Conservation (phyloP, 1,284 basidiomycete genomes). For the Tilletia indica region DNA sequence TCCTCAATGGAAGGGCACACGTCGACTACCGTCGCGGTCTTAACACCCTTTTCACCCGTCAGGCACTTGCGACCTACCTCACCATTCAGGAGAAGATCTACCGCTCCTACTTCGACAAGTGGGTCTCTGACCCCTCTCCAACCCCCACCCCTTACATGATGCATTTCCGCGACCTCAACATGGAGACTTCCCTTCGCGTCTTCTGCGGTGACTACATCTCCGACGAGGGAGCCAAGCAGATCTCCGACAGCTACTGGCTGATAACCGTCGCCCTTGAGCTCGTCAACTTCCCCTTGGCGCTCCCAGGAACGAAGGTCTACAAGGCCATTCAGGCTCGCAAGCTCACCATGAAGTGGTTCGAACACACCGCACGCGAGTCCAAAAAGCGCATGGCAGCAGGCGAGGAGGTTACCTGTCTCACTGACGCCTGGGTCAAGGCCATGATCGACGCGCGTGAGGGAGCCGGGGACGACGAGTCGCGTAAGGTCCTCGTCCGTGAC, state of each 20-base stretch:
- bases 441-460: constrained; percentile 64
- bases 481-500: constrained; percentile 64
- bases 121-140: constrained; percentile 50
- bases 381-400: constrained; percentile 82
- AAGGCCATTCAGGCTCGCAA: constrained; percentile 91
- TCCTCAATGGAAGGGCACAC: constrained; percentile 88
- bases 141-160: constrained; percentile 69
- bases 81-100: constrained; percentile 81
- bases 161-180: constrained; percentile 86
- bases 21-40: constrained; percentile 90
- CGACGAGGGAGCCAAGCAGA: constrained; percentile 72
- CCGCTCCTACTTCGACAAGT: constrained; percentile 68
- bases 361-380: constrained; percentile 73
- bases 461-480: constrained; percentile 62
- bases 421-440: constrained; percentile 86
- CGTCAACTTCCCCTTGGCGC: constrained; percentile 90
- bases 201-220: constrained; percentile 91
- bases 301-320: constrained; percentile 85
- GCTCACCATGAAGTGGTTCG: constrained; percentile 78
- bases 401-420: constrained; percentile 79
- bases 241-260: constrained; percentile 91
- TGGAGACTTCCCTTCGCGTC: constrained; percentile 93
- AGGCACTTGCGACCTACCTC: constrained; percentile 86
- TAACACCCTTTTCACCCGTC: constrained; percentile 89
- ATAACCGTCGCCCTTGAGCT: constrained; percentile 93